A percentile compares a stretch with the other conserved stretches of the same genome.
These are phyloP conservation scores for Kernera saxatilis DNA, from an alignment of 345 rosid species.

Conservation along the genomic window DNA sequence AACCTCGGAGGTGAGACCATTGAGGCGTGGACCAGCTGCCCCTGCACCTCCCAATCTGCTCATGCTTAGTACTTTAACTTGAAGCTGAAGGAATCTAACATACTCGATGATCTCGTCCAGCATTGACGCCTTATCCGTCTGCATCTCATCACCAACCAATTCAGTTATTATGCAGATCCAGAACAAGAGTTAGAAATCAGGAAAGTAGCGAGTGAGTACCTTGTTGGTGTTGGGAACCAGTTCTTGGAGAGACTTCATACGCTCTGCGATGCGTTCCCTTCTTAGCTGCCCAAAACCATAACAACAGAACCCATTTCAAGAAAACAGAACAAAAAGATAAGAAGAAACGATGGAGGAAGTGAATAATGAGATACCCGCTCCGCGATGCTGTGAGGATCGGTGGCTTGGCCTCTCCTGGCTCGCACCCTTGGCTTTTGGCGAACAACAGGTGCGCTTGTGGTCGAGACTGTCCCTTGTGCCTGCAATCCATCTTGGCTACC, in stretches of 20 bases:
- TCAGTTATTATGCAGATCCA: neutral
- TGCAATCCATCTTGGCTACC: slow-evolving; percentile 40
- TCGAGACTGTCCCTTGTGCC: slow-evolving; percentile 49
- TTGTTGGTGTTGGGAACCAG: slow-evolving; percentile 95
- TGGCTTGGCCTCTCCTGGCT: slow-evolving; percentile 98
- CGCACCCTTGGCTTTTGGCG: slow-evolving; percentile 81
- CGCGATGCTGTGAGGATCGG: slow-evolving; percentile 98
- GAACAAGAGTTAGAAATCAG: neutral
- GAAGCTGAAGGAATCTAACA: slow-evolving; percentile 98
- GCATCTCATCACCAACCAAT: slow-evolving; percentile 11
- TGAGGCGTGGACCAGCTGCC: slow-evolving; percentile 77
- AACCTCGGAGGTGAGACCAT: slow-evolving; percentile 80
- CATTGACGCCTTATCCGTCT: slow-evolving; percentile 99
- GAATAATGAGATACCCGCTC: slow-evolving; percentile 53
- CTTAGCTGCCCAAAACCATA: slow-evolving; percentile 51
- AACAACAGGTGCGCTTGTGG: slow-evolving; percentile 43
- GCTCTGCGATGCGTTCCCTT: slow-evolving; percentile 93
- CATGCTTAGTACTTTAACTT: slow-evolving; percentile 99
- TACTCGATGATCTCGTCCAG: slow-evolving; percentile 98
- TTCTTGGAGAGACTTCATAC: slow-evolving; percentile 98
- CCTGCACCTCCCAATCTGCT: slow-evolving; percentile 91
- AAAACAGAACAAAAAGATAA: neutral
- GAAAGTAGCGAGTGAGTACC: slow-evolving; percentile 35
- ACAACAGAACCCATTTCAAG: neutral
- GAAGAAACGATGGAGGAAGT: neutral